Percentiles rank a stretch among this genome's conserved stretches.
Conservation (phyloP, 257 asterid genomes). For the Plantago major region DNA sequence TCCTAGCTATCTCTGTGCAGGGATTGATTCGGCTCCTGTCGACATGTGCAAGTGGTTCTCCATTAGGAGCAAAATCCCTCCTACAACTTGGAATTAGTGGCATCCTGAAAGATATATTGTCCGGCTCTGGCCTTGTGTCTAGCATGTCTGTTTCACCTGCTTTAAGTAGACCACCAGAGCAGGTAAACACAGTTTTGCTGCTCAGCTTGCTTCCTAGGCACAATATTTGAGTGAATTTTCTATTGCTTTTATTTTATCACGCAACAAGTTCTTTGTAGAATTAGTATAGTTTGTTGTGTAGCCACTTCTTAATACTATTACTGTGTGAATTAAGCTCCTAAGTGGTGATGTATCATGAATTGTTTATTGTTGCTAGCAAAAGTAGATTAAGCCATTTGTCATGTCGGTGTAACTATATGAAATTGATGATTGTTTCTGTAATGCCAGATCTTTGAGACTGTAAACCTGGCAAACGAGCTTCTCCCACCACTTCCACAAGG, state of each 20-base stretch:
- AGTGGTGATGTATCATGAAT: neutral
- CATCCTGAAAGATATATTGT: conserved; percentile 77
- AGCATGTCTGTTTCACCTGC: conserved; percentile 89
- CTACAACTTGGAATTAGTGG: conserved; percentile 88
- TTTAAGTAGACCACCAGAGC: conserved; percentile 89
- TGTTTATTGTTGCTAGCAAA: neutral
- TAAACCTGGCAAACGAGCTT: conserved; percentile 96
- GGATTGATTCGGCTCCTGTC: conserved; percentile 90
- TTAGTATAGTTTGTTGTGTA: no score
- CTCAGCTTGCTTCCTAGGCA: conserved; percentile 1
- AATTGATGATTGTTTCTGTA: conserved; percentile 2
- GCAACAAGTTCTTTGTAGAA: no score
- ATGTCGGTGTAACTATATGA: neutral
- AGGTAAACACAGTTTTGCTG: conserved; percentile 36
- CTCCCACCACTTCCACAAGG: conserved; percentile 96
- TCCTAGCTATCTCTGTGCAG: conserved; percentile 36
- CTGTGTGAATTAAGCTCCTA: conserved; percentile 4
- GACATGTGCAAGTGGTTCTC: conserved; percentile 88
- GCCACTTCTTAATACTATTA: neutral
- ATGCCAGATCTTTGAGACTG: conserved; percentile 82
- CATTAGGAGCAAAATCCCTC: conserved; percentile 75
- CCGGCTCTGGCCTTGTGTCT: conserved; percentile 77
- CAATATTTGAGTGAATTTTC: conserved; percentile 1
- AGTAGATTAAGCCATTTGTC: neutral
- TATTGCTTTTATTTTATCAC: neutral